These are phyloP conservation scores for Pleomassaria siparia DNA, from an alignment of 2,329 filamentous ascomycete genomes.

Conservation along the genomic window DNA sequence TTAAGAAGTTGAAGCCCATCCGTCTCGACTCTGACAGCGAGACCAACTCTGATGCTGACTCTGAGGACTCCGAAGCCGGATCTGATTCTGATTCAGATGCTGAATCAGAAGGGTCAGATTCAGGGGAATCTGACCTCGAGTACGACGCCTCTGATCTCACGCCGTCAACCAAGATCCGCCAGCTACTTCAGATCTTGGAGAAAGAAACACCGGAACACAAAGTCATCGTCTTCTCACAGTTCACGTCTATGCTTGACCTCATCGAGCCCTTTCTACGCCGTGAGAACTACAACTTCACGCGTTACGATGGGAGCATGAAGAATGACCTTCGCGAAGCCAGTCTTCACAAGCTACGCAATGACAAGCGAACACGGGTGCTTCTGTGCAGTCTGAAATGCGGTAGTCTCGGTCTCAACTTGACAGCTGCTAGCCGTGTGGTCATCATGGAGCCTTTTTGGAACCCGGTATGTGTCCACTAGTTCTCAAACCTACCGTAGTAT, in stretches of 20 bases:
- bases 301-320: conserved; percentile 94
- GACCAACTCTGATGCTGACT: conserved; percentile 27
- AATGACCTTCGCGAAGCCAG: conserved; percentile 91
- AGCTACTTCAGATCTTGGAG: conserved; percentile 77
- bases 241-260: conserved; percentile 96
- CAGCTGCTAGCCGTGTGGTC: conserved; percentile 87
- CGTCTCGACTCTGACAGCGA: conserved; percentile 56
- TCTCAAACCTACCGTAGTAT: neutral
- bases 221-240: conserved; percentile 98
- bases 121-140: conserved; percentile 42
- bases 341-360: conserved; percentile 72
- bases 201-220: conserved; percentile 82
- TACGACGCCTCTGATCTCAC: conserved; percentile 53
- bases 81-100: conserved; percentile 44
- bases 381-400: conserved; percentile 95
- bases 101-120: conserved; percentile 47
- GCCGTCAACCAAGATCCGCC: conserved; percentile 87
- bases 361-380: conserved; percentile 75
- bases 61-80: conserved; percentile 32
- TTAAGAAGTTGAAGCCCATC: conserved; percentile 50
- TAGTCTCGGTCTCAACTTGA: conserved; percentile 88
- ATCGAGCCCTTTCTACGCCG: conserved; percentile 85
- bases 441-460: conserved; percentile 99
- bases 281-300: conserved; percentile 74
- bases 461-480: conserved; percentile 59